Evolutionary conservation across 2,329 filamentous ascomycete species (phyloP).

Genomic region (Fusarium sp.): DNA sequence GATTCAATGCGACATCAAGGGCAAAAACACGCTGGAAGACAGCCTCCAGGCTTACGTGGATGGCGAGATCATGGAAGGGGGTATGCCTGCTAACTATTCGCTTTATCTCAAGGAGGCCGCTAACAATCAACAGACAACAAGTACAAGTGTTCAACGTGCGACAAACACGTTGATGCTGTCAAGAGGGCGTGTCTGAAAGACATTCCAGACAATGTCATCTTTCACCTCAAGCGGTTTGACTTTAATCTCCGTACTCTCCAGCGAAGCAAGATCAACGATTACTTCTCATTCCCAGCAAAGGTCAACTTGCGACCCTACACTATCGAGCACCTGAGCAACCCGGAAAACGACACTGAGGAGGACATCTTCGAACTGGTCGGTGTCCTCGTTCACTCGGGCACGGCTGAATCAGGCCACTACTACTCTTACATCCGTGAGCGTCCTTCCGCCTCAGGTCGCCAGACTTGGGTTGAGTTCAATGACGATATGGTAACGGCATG

Average conservation of each 20-base stretch:
- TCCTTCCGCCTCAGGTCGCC: conserved; percentile 61
- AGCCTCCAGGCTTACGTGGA: conserved; percentile 96
- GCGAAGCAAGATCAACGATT: conserved; percentile 94
- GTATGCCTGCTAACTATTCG: conserved; percentile 53
- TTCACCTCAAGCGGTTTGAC: conserved; percentile 91
- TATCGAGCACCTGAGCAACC: conserved; percentile 81
- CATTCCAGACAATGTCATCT: conserved; percentile 92
- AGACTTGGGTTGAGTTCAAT: conserved; percentile 91
- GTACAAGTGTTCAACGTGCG: conserved; percentile 94
- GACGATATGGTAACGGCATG: conserved; percentile 85
- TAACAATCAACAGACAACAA: conserved; percentile 81
- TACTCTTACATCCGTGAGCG: conserved; percentile 94
- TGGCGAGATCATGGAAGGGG: conserved; percentile 95
- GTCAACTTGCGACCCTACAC: conserved; percentile 94
- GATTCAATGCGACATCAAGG: conserved; percentile 96
- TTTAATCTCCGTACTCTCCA: conserved; percentile 82
- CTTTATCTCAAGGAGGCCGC: background rate
- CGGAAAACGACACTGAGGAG: conserved; percentile 64
- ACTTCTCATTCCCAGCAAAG: conserved; percentile 85
- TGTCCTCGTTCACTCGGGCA: conserved; percentile 91
- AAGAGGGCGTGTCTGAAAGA: conserved; percentile 94
- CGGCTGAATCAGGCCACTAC: conserved; percentile 94
- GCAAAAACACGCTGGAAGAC: conserved; percentile 84
- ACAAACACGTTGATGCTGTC: conserved; percentile 90
- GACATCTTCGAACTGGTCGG: conserved; percentile 96